These are phyloP conservation scores for Arthrobotrys conoides DNA, from an alignment of 2,329 filamentous ascomycete genomes.

Conservation along the genomic window DNA sequence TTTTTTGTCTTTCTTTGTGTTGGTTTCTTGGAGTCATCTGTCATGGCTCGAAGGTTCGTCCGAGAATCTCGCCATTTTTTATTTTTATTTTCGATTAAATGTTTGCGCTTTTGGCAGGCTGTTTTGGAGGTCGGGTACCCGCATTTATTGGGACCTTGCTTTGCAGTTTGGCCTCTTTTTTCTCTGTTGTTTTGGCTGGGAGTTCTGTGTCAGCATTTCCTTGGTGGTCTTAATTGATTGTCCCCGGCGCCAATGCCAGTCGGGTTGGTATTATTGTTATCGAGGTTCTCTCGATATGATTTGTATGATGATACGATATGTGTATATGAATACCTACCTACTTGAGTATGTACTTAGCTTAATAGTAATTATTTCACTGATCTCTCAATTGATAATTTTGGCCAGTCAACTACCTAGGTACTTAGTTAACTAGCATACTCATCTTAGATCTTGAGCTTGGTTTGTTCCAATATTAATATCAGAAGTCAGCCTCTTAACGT, in stretches of 20 bases:
- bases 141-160: slow-evolving; percentile 19
- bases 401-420: too few relatives aligned
- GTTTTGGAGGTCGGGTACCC: slow-evolving; percentile 27
- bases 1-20: slow-evolving; percentile 12
- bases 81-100: too few relatives aligned
- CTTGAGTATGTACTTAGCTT: neutral
- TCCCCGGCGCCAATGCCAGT: slow-evolving; percentile 8
- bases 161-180: slow-evolving; percentile 6
- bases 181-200: too few relatives aligned
- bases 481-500: too few relatives aligned
- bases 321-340: slow-evolving; percentile 3
- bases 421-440: too few relatives aligned
- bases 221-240: slow-evolving; percentile 4
- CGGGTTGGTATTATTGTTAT: slow-evolving; percentile 10
- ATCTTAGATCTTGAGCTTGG: too few relatives aligned
- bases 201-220: slow-evolving; percentile 37
- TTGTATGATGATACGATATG: slow-evolving; percentile 37
- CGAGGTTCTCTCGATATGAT: slow-evolving; percentile 21
- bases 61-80: slow-evolving; percentile 35
- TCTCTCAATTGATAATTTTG: neutral
- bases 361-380: slow-evolving; percentile 7
- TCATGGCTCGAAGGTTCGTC: slow-evolving; percentile 48
- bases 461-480: too few relatives aligned
- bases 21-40: slow-evolving; percentile 1
- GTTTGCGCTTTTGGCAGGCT: slow-evolving; percentile 34